A percentile compares a stretch with the other conserved stretches of the same genome.
These are phyloP conservation scores for Leccinum rimulosum DNA, from an alignment of 768 basidiomycete genomes.

Conservation along the genomic window DNA sequence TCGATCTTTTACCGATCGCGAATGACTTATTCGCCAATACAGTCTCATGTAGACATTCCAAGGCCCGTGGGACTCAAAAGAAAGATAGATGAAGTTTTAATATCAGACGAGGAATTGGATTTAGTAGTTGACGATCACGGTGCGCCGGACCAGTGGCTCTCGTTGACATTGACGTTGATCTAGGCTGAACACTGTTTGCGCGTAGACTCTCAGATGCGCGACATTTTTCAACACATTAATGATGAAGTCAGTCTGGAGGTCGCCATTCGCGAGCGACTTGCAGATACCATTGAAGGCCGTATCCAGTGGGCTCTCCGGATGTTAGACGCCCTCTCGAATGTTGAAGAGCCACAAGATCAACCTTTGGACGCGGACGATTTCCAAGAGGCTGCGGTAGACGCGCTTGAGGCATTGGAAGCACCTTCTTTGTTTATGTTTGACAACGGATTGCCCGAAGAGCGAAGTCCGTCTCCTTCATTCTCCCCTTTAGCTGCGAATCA, in stretches of 20 bases:
- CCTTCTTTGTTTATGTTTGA: slow-evolving; percentile 39
- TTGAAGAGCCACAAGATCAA: slow-evolving; percentile 13
- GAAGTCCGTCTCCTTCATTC: slow-evolving; percentile 23
- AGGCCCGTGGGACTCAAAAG: slow-evolving; percentile 11
- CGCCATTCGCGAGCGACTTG: slow-evolving; percentile 39
- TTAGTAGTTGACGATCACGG: slow-evolving; percentile 15
- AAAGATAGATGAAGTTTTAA: slow-evolving; percentile 2
- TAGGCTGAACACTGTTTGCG: neutral
- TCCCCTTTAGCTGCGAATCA: slow-evolving; percentile 16
- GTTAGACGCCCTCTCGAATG: slow-evolving; percentile 33
- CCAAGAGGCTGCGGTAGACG: slow-evolving; percentile 41
- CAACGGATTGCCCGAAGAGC: slow-evolving; percentile 18
- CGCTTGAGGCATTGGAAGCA: slow-evolving; percentile 40
- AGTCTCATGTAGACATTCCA: slow-evolving; percentile 14
- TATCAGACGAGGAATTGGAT: slow-evolving; percentile 13
- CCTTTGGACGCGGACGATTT: slow-evolving; percentile 31
- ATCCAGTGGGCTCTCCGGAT: slow-evolving; percentile 46
- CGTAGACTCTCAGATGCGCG: slow-evolving; percentile 14
- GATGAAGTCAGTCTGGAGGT: slow-evolving; percentile 47
- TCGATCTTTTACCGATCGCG: slow-evolving; percentile 13
- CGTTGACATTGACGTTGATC: neutral
- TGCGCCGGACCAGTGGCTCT: slow-evolving; percentile 5
- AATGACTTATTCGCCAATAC: slow-evolving; percentile 23
- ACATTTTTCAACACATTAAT: slow-evolving; percentile 16
- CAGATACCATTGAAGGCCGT: slow-evolving; percentile 42